Base-by-base conservation (phyloP, 768 basidiomycete species). In the Boletus coccyginus region DNA sequence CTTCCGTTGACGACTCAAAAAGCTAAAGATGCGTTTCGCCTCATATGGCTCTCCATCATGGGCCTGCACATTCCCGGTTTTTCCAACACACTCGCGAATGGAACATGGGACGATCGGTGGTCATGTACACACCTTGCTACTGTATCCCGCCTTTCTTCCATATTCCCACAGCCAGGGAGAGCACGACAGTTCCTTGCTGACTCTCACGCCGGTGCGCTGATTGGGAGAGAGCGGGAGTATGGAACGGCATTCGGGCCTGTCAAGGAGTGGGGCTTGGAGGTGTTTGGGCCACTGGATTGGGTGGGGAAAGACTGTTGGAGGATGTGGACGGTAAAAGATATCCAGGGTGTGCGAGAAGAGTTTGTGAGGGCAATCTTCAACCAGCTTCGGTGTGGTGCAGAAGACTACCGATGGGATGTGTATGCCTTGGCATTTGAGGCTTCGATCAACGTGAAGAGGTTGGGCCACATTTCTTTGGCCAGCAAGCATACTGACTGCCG, bases 61-160 rank as follows among this genome's bases (percentile, higher is more conserved):
- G 90, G 92, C 21, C 78, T 92, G 31, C 80, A 86, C 62, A 73
- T 90, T 31, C 90, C 92, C 41, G 88, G 87, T 2, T 79, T 91
- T 63, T 65, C 76, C 27, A 60, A 71, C 21, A 76, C 76, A 3
- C 61, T 83, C 44, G 73, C 75, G 3, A 58, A 59, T 33, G 67
- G 72, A 35, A 75, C 79, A 52, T 80, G 79, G 77, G 88, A 91
- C 69, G 90, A 91, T 64, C 77, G 85, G 52, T 92, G 89, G 89
- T 77, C 75, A 53, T 66, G 73, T 61, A 74, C 72, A 16, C 74
- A 81, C 60, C 69, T 90, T 14, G 71, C 72, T 17, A 75, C 73
- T n/a, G 66, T 71, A 17, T 50, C 75, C 0, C 78, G 74, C 38
- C 71, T 92, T 44, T 69, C 78, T 32, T 66, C 74, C 1, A 71